These are phyloP conservation scores for Amanita subjunquillea DNA, from an alignment of 768 basidiomycete species.

Conservation along the genomic window DNA sequence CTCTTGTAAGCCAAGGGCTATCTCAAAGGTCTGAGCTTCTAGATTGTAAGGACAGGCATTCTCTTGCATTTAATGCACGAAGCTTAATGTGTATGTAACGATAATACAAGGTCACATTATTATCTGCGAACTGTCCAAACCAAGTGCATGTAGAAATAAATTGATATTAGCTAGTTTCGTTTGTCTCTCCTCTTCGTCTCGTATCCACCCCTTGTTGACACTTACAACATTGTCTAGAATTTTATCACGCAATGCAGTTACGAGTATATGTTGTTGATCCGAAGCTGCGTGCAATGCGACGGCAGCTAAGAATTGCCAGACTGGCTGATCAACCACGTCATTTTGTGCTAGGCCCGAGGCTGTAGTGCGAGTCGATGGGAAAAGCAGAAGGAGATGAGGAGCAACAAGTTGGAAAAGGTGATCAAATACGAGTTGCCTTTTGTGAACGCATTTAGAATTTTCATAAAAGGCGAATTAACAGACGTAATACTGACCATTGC, in stretches of 20 bases:
- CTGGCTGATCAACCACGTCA: slow-evolving; percentile 75
- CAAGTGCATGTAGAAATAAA: slow-evolving; percentile 76
- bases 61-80: slow-evolving; percentile 13
- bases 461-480: background rate
- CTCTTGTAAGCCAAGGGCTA: slow-evolving; percentile 21
- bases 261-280: slow-evolving; percentile 84
- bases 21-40: slow-evolving; percentile 23
- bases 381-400: slow-evolving; percentile 68
- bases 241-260: slow-evolving; percentile 82
- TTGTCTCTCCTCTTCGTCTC: slow-evolving; percentile 61
- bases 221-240: slow-evolving; percentile 83
- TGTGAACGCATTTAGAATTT: slow-evolving; percentile 6
- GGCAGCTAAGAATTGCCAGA: slow-evolving; percentile 92
- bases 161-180: slow-evolving; percentile 90
- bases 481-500: slow-evolving; percentile 41
- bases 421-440: slow-evolving; percentile 82
- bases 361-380: slow-evolving; percentile 79
- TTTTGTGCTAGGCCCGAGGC: slow-evolving; percentile 30
- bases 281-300: slow-evolving; percentile 76
- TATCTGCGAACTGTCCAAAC: slow-evolving; percentile 61
- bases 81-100: slow-evolving; percentile 14
- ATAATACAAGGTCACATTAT: slow-evolving; percentile 29
- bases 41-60: slow-evolving; percentile 15
- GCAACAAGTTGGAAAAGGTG: slow-evolving; percentile 75
- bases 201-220: slow-evolving; percentile 65